Evolutionary conservation across 139 green algal species (phyloP).

Genomic region (Pleodorina starrii): DNA sequence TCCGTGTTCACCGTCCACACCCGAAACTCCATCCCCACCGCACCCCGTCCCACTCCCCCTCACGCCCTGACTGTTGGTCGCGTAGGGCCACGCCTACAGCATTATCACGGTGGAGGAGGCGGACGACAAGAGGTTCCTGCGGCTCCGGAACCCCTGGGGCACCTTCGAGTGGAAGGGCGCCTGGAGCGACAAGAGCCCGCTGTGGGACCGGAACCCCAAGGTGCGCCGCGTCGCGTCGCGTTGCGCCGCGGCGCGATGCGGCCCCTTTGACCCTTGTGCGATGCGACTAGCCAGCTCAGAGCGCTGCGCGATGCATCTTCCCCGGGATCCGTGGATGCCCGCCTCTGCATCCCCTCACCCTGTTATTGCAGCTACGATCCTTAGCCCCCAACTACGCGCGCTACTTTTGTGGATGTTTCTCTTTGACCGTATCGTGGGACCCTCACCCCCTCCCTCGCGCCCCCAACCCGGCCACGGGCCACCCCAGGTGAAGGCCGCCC

Average conservation of each 20-base stretch:
- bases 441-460: background rate
- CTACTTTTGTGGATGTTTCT: background rate
- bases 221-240: background rate
- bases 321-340: background rate
- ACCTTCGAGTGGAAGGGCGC: constrained; percentile 61
- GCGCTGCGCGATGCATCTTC: background rate
- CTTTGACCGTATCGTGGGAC: background rate
- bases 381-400: no score
- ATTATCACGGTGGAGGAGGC: constrained; percentile 48
- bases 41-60: no score
- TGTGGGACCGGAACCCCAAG: constrained; percentile 69
- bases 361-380: no score
- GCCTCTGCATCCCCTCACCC: background rate
- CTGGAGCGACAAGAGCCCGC: constrained; percentile 63
- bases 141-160: constrained; percentile 63
- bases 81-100: constrained; percentile 59
- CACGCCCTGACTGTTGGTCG: no score
- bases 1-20: no score
- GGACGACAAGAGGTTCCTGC: constrained; percentile 53
- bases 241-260: background rate
- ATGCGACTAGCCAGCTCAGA: background rate
- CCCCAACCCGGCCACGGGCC: background rate
- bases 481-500: constrained; percentile 42
- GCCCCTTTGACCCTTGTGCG: no score
- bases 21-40: no score